A percentile compares a stretch with the other conserved stretches of the same genome.
These are phyloP conservation scores for Colletotrichum sp. DNA, from an alignment of 2,329 filamentous ascomycete species.

Conservation along the genomic window DNA sequence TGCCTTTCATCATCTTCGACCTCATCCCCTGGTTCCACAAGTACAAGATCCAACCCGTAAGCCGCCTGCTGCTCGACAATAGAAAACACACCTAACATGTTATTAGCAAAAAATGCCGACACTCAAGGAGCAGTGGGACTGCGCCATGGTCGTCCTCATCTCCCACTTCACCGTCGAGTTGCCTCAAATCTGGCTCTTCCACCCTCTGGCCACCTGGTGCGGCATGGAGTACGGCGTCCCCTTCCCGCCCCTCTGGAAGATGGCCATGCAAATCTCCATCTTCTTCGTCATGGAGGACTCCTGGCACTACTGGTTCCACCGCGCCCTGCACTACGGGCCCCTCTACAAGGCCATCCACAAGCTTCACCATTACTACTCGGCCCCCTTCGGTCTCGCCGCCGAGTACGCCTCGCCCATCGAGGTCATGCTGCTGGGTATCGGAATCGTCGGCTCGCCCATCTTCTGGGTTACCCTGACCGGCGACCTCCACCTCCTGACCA, in stretches of 20 bases:
- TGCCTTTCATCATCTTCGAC: slow-evolving; percentile 95
- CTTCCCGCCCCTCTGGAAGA: slow-evolving; percentile 85
- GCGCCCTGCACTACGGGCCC: slow-evolving; percentile 89
- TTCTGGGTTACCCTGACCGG: slow-evolving; percentile 82
- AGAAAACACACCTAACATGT: not conserved
- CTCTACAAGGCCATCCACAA: slow-evolving; percentile 98
- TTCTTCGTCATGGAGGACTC: slow-evolving; percentile 97
- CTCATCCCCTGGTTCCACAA: slow-evolving; percentile 84
- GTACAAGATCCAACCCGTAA: slow-evolving; percentile 91
- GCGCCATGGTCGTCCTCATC: slow-evolving; percentile 89
- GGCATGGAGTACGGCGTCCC: slow-evolving; percentile 88
- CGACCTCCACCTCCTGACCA: slow-evolving; percentile 93
- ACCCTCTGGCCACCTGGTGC: slow-evolving; percentile 92
- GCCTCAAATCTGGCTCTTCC: slow-evolving; percentile 99
- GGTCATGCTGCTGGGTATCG: slow-evolving; percentile 91
- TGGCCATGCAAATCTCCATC: slow-evolving; percentile 88
- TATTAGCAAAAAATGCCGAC: slow-evolving; percentile 80
- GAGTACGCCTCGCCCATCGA: slow-evolving; percentile 98
- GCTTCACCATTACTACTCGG: slow-evolving; percentile 98
- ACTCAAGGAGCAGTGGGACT: slow-evolving; percentile 92
- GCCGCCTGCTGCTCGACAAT: slow-evolving; percentile 31
- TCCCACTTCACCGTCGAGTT: slow-evolving; percentile 98
- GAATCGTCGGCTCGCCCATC: slow-evolving; percentile 82
- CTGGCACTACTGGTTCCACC: slow-evolving; percentile 99
- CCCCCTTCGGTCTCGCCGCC: slow-evolving; percentile 93